phyloP scores from a whole-genome alignment of 2,329 filamentous ascomycete genomes.

The Clarireedia sp. region DNA sequence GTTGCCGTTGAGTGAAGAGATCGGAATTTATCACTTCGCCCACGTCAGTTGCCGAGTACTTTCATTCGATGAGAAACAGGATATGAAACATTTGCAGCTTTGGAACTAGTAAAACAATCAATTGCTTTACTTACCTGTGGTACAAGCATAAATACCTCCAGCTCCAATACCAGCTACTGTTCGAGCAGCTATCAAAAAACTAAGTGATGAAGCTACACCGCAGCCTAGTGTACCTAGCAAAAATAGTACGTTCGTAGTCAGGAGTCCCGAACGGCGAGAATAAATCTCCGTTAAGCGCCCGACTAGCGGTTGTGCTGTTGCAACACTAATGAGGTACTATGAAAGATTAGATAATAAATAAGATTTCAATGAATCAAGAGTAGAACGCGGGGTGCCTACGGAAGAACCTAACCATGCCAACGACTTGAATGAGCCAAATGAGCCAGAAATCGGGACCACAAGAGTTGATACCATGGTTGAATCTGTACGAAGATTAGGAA shows the following conservation, averaged over 20 bases:
- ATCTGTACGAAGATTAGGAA: slow-evolving; percentile 25
- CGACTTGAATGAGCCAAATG: slow-evolving; percentile 50
- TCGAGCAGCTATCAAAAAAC: slow-evolving; percentile 55
- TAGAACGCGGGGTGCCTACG: slow-evolving; percentile 32
- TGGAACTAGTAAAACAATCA: not conserved
- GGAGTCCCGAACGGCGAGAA: slow-evolving; percentile 54
- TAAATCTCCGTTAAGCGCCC: slow-evolving; percentile 64
- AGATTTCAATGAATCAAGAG: not conserved
- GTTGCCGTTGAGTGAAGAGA: slow-evolving; percentile 58
- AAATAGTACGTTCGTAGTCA: slow-evolving; percentile 56
- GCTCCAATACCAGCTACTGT: slow-evolving; percentile 32
- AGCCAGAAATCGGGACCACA: slow-evolving; percentile 49
- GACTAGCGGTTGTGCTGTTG: slow-evolving; percentile 64
- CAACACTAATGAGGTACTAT: slow-evolving; percentile 52
- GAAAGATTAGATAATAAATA: no score
- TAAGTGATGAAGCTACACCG: slow-evolving; percentile 54
- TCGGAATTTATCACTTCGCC: slow-evolving; percentile 64
- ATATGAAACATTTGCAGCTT: no score
- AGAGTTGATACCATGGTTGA: slow-evolving; percentile 54
- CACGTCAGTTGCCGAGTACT: slow-evolving; percentile 35
- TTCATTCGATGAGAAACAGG: no score
- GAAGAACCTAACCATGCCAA: slow-evolving; percentile 63
- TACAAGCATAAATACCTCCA: slow-evolving; percentile 32
- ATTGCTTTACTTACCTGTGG: not conserved
- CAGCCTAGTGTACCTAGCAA: slow-evolving; percentile 54